phyloP scores from a whole-genome alignment of 129 eudicot species.

The Centella asiatica region DNA sequence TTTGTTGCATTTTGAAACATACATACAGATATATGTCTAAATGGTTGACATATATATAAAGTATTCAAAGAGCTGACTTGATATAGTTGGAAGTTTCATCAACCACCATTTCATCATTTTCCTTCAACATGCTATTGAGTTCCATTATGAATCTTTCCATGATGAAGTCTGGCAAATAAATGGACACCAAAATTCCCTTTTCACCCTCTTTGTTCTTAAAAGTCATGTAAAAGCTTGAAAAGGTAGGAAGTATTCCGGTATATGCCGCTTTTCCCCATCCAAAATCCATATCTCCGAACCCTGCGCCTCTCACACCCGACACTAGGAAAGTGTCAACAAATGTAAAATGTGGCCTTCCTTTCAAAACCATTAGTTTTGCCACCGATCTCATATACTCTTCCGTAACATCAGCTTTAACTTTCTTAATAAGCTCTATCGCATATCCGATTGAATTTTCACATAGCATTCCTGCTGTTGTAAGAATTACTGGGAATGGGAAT shows the following conservation, averaged over 20 bases:
- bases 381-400: conserved; percentile 4
- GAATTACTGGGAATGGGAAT: conserved; percentile 16
- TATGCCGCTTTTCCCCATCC: conserved; percentile 2
- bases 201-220: conserved; percentile 5
- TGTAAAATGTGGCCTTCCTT: not conserved
- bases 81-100: not conserved
- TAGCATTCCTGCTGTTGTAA: conserved; percentile 20
- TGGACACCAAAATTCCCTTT: conserved; percentile 1
- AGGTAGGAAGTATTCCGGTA: not conserved
- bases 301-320: not conserved
- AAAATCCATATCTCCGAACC: not conserved
- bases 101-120: not conserved
- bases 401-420: not conserved
- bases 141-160: not conserved
- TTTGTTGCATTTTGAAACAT: too few species aligned
- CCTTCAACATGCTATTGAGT: not conserved
- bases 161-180: not conserved
- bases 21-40: too few species aligned
- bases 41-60: too few species aligned
- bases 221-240: conserved; percentile 2
- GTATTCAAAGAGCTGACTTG: not conserved
- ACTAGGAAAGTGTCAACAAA: not conserved
- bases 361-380: not conserved
- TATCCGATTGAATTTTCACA: not conserved
- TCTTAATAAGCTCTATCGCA: not conserved